Conservation (phyloP, 768 basidiomycete species). For the Suillus subluteus region DNA sequence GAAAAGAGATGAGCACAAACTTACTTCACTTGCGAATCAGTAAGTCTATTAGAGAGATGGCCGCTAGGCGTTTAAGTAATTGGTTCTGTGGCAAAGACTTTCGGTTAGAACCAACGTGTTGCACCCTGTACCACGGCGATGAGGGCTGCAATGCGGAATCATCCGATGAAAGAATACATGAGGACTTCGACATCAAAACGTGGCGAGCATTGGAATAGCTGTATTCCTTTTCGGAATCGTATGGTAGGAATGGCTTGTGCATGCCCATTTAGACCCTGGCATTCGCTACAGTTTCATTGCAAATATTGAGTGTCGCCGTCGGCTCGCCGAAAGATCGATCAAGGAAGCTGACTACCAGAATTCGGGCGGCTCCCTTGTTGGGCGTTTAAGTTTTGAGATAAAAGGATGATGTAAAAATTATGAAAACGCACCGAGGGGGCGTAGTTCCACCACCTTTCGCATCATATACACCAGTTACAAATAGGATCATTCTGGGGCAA, state of each 20-base stretch:
- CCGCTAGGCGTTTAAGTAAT: not conserved
- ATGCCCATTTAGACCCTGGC: not conserved
- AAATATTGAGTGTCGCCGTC: not conserved
- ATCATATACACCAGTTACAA: not conserved
- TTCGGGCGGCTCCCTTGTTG: not conserved
- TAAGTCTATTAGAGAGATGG: not conserved
- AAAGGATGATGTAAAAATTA: not conserved
- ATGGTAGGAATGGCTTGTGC: not conserved
- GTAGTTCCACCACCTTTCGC: not conserved
- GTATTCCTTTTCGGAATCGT: not conserved
- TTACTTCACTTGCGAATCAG: not conserved
- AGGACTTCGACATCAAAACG: conserved; percentile 8
- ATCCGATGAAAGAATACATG: not conserved
- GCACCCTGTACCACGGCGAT: not conserved
- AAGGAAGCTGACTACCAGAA: not conserved
- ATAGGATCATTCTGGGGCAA: not conserved
- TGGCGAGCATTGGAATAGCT: not conserved
- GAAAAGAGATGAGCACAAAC: not conserved
- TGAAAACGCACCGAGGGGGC: not conserved
- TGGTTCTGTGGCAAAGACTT: not conserved
- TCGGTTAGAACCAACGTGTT: not conserved
- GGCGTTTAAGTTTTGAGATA: not conserved
- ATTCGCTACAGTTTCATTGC: not conserved
- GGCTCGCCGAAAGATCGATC: not conserved
- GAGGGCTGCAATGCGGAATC: not conserved